Percentiles rank a stretch among this genome's conserved stretches.
Evolutionary conservation across 257 asterid genomes (phyloP).

Genomic region (Leonotis leonurus): DNA sequence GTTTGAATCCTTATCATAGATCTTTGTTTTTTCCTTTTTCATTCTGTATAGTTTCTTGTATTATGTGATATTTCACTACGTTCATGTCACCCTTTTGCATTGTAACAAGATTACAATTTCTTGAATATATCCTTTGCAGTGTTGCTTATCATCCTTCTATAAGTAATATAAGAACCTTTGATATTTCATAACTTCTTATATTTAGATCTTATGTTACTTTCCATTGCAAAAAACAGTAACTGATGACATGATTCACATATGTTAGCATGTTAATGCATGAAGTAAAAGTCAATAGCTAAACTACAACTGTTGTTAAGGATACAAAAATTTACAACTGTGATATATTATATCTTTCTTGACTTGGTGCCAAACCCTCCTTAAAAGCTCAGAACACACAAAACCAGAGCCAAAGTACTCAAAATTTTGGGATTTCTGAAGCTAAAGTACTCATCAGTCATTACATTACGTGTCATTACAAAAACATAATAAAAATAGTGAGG

Average conservation of each 20-base stretch:
- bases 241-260: not conserved
- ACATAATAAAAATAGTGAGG: too few relatives aligned
- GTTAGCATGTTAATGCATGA: not conserved
- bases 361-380: too few relatives aligned
- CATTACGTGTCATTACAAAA: too few relatives aligned
- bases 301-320: too few relatives aligned
- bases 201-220: not conserved
- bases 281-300: not conserved
- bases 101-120: slow-evolving; percentile 1
- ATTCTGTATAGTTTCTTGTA: slow-evolving; percentile 12
- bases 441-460: too few relatives aligned
- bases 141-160: too few relatives aligned
- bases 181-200: not conserved
- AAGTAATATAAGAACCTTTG: not conserved
- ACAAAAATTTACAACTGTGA: too few relatives aligned
- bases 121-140: slow-evolving; percentile 4
- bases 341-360: too few relatives aligned
- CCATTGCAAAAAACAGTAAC: not conserved
- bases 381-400: not conserved
- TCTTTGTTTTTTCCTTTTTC: not conserved
- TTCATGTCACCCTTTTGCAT: not conserved
- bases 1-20: slow-evolving; percentile 8
- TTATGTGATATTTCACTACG: slow-evolving; percentile 20
- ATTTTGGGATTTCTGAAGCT: not conserved
- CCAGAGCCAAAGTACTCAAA: not conserved